Conservation (phyloP, 1,284 basidiomycete genomes). For the Cutaneotrichosporon mucoides region DNA sequence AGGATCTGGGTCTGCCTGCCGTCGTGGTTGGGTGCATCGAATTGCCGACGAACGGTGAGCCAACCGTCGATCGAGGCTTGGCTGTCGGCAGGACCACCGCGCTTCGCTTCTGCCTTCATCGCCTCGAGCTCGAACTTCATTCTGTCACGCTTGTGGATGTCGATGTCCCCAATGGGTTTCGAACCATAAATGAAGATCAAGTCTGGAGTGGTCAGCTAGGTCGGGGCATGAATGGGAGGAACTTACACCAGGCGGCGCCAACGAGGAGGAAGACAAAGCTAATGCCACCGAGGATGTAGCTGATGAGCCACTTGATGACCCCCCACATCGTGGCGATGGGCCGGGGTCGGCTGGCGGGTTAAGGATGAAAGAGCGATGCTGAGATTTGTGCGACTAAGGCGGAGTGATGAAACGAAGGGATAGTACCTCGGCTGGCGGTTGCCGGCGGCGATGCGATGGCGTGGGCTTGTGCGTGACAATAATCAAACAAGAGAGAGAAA, state of each 20-base stretch:
- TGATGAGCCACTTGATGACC: constrained; percentile 31
- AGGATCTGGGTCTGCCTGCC: not conserved
- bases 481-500: not conserved
- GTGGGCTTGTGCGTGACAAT: not conserved
- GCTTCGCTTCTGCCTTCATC: constrained; percentile 7
- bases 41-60: constrained; percentile 78
- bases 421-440: not conserved
- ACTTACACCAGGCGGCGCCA: constrained; percentile 53
- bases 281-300: constrained; percentile 79
- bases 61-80: constrained; percentile 55
- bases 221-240: not conserved
- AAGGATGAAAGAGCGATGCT: not conserved
- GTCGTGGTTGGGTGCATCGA: constrained; percentile 55
- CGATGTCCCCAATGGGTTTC: constrained; percentile 62
- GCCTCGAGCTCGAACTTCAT: constrained; percentile 21
- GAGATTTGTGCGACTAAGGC: not conserved
- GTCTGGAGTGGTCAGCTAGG: constrained; percentile 10
- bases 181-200: constrained; percentile 61
- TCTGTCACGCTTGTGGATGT: constrained; percentile 53
- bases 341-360: not conserved
- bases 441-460: not conserved
- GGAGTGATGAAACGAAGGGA: not conserved
- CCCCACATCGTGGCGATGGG: constrained; percentile 1
- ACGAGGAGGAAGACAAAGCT: constrained; percentile 75
- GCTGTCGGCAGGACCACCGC: constrained; percentile 17